Evolutionary conservation across 208 protist species (phyloP).

Genomic region (Leishmania guyanensis): DNA sequence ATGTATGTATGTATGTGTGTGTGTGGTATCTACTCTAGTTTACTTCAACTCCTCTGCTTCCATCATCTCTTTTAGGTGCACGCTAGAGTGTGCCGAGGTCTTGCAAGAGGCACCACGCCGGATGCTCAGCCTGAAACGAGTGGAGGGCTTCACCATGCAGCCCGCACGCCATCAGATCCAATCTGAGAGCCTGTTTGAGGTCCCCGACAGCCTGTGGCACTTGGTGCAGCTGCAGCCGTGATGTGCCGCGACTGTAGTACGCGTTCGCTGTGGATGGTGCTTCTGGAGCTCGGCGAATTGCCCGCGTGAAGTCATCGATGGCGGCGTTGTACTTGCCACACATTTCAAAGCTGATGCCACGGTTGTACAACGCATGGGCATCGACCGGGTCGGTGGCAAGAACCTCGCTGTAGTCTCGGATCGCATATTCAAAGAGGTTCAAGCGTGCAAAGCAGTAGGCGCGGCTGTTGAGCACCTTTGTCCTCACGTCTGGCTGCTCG

Average conservation of each 20-base stretch:
- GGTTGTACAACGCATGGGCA: conserved; percentile 84
- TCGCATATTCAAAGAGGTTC: conserved; percentile 61
- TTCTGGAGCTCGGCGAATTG: conserved; percentile 69
- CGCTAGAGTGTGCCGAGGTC: conserved; percentile 6
- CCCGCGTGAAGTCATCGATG: conserved; percentile 72
- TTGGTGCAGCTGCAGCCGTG: conserved; percentile 36
- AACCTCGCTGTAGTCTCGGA: conserved; percentile 79
- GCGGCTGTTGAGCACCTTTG: conserved; percentile 82
- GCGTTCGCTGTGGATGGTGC: conserved; percentile 64
- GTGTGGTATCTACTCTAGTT: not conserved
- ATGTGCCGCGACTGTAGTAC: conserved; percentile 85
- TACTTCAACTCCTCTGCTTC: not conserved
- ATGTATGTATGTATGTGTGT: not conserved
- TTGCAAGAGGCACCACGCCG: conserved; percentile 18
- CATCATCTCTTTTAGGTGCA: not conserved
- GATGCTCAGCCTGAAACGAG: conserved; percentile 23
- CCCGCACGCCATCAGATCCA: conserved; percentile 22
- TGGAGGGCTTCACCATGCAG: conserved; percentile 23
- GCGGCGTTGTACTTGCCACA: conserved; percentile 67
- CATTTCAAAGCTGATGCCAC: conserved; percentile 85
- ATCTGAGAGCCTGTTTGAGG: conserved; percentile 24
- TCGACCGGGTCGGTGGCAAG: conserved; percentile 63
- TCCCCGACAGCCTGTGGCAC: conserved; percentile 26
- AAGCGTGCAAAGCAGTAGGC: conserved; percentile 76
- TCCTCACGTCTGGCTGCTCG: conserved; percentile 20